A percentile compares a stretch with the other conserved stretches of the same genome.
phyloP scores from a whole-genome alignment of 768 basidiomycete species.

The Favolaschia claudopus region DNA sequence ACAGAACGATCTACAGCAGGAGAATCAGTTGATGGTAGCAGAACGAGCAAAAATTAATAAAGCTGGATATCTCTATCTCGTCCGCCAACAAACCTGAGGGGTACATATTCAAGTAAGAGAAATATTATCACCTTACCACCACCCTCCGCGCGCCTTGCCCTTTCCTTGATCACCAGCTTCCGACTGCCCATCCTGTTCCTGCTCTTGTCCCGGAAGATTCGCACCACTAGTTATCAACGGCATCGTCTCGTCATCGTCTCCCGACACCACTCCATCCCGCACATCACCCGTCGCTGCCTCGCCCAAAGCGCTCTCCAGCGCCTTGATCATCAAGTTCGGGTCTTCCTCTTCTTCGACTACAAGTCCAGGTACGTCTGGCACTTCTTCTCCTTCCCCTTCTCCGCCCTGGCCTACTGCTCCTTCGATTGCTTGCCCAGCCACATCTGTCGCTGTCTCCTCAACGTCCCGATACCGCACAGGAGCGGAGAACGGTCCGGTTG shows the following conservation, averaged over 20 bases:
- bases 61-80: no score
- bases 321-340: constrained; percentile 25
- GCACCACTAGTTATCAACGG: constrained; percentile 13
- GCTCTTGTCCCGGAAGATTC: not conserved
- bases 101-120: no score
- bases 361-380: constrained; percentile 30
- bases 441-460: not conserved
- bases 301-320: constrained; percentile 30
- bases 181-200: no score
- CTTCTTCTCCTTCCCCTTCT: constrained; percentile 12
- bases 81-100: no score
- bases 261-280: constrained; percentile 27
- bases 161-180: no score
- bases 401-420: not conserved
- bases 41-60: no score
- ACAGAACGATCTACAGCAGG: no score
- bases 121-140: no score
- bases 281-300: constrained; percentile 32
- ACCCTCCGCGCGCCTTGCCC: constrained; percentile 15
- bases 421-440: no score
- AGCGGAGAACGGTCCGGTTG: not conserved
- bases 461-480: constrained; percentile 1
- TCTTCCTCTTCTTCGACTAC: constrained; percentile 30
- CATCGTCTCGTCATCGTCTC: constrained; percentile 15
- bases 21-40: no score